Percentiles rank a stretch among this genome's conserved stretches.
These are phyloP conservation scores for Reutealis trisperma DNA, from an alignment of 345 rosid genomes.

Conservation along the genomic window DNA sequence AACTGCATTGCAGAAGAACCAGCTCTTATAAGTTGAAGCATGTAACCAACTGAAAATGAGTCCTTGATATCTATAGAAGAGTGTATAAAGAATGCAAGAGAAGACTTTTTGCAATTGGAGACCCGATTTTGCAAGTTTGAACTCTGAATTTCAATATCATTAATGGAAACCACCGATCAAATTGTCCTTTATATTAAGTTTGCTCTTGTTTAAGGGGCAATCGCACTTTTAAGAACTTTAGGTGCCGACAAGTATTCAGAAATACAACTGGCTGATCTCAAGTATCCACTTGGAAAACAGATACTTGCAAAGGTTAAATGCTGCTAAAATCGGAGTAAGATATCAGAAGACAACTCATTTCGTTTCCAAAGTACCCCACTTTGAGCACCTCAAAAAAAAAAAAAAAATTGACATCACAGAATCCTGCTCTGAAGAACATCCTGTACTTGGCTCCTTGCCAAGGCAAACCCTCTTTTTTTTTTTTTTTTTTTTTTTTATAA, in stretches of 20 bases:
- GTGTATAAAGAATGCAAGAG: neutral
- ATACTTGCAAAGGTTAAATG: conserved; percentile 25
- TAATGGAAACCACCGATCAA: conserved; percentile 21
- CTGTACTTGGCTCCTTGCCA: conserved; percentile 18
- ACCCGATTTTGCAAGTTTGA: conserved; percentile 17
- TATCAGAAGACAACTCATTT: conserved; percentile 42
- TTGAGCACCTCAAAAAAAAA: conserved; percentile 24
- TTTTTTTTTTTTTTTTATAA: no score
- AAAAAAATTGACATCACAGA: neutral
- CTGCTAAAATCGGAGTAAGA: conserved; percentile 24
- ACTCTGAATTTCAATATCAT: conserved; percentile 18
- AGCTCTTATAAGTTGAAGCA: conserved; percentile 8
- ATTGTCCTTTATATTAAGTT: conserved; percentile 15
- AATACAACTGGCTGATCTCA: conserved; percentile 28
- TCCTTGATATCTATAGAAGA: conserved; percentile 13
- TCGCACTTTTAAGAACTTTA: conserved; percentile 4
- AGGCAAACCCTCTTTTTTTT: neutral
- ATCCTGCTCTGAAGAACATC: conserved; percentile 16
- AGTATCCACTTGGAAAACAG: conserved; percentile 24
- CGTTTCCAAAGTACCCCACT: conserved; percentile 33
- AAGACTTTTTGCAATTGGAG: conserved; percentile 4
- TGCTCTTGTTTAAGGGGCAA: conserved; percentile 18
- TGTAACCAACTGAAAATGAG: neutral
- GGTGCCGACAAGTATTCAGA: conserved; percentile 23
- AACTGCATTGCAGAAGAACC: conserved; percentile 27